Percentiles rank a stretch among this genome's conserved stretches.
phyloP scores from a whole-genome alignment of 2,329 filamentous ascomycete genomes.

The Talaromyces sp. region DNA sequence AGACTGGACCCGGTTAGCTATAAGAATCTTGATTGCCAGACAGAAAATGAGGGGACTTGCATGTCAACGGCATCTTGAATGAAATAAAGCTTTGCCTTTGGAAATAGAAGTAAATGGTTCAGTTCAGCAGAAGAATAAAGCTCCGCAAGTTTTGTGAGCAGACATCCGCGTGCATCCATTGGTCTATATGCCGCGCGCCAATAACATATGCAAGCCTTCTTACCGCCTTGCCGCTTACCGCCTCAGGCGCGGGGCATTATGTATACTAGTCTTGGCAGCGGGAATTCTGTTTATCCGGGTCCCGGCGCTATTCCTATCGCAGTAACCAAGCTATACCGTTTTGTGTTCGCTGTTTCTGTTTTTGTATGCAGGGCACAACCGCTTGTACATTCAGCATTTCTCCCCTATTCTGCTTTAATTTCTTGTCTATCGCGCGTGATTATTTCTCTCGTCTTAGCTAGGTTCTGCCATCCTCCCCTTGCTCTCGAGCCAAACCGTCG shows the following conservation, averaged over 20 bases:
- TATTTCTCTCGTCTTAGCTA: neutral
- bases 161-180: constrained; percentile 23
- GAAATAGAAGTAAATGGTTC: neutral
- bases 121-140: neutral
- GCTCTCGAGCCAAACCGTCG: neutral
- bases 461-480: neutral
- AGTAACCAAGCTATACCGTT: neutral
- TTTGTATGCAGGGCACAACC: neutral
- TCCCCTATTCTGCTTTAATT: too few species aligned
- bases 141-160: neutral
- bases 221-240: neutral
- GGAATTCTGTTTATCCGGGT: constrained; percentile 18
- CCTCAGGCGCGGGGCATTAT: neutral
- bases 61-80: constrained; percentile 35
- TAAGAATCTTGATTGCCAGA: neutral
- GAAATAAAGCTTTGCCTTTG: neutral
- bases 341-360: neutral
- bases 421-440: neutral
- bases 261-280: constrained; percentile 2
- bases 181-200: constrained; percentile 28
- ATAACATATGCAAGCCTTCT: constrained; percentile 4
- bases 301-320: constrained; percentile 13
- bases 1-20: constrained; percentile 30
- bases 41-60: constrained; percentile 21
- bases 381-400: neutral